These are phyloP conservation scores for Saccharomycopsis capsularis DNA, from an alignment of 805 yeast species.

Conservation along the genomic window DNA sequence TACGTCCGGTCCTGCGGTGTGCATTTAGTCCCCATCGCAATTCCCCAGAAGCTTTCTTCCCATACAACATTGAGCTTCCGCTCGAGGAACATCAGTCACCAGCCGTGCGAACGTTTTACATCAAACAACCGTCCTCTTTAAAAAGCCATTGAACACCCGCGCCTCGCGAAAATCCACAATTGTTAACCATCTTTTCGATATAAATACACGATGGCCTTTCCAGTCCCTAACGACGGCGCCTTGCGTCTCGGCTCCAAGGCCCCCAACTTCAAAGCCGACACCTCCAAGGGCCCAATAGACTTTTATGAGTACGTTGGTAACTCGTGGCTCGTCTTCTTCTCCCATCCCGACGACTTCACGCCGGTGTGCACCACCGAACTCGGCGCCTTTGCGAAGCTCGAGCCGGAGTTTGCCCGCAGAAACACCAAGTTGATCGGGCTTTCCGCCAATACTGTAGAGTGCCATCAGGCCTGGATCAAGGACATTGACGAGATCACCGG, in stretches of 20 bases:
- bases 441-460: slow-evolving; percentile 55
- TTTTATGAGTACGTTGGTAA: slow-evolving; percentile 58
- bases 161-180: too few relatives aligned
- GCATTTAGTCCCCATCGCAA: too few relatives aligned
- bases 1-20: too few relatives aligned
- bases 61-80: too few relatives aligned
- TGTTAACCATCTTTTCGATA: too few relatives aligned
- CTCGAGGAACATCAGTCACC: too few relatives aligned
- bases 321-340: slow-evolving; percentile 58
- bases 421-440: slow-evolving; percentile 62
- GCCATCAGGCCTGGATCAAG: slow-evolving; percentile 62
- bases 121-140: too few relatives aligned
- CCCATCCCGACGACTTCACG: slow-evolving; percentile 74
- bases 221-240: slow-evolving; percentile 34
- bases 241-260: slow-evolving; percentile 55
- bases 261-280: slow-evolving; percentile 58
- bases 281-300: slow-evolving; percentile 55
- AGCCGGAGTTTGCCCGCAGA: slow-evolving; percentile 61
- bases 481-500: slow-evolving; percentile 68
- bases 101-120: too few relatives aligned
- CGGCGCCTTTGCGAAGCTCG: slow-evolving; percentile 67
- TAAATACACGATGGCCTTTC: slow-evolving; percentile 31
- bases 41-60: too few relatives aligned
- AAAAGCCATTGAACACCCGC: too few relatives aligned
- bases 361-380: slow-evolving; percentile 77